Base-by-base conservation (phyloP, 2,329 filamentous ascomycete species). In the Colletotrichum sidae region DNA sequence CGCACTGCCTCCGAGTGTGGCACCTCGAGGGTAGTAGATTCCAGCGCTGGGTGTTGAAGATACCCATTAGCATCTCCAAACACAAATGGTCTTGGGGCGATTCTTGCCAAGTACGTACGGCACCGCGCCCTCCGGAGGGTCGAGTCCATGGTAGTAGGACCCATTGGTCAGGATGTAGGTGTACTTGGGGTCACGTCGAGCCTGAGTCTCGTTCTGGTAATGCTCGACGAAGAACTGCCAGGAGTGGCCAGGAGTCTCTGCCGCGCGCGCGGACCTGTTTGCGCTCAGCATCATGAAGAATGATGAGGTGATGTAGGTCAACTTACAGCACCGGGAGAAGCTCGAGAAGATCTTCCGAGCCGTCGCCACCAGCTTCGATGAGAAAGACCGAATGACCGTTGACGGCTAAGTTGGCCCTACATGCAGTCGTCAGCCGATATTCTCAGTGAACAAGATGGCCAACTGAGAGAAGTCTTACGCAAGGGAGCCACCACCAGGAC, bases 1-100 rank as follows among this genome's bases (percentile, higher is more conserved):
- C 2, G 81, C 79, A 71, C 70, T 71, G 3, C 72, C 73, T 8
- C 73, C 73, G 2, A 75, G 61, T 8, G 70, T 71, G 13, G 69
- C 72, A 13, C 72, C 71, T 12, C 73, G 53, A 2, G 72, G 73
- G 47, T 75, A 74, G n/a, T 68, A 64, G 8, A 73, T 68, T 2
- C 73, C 72, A 35, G 69, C 58, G 35, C 50, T 67, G 33, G 39
- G 6, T 44, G 8, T 50, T 2, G 13, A 13, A 58, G 34, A 50
- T 11, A 33, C n/a, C 15, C 9, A 35, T n/a, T 45, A 8, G 49
- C 13, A 8, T 10, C 17, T 39, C 6, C 25, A 2, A 11, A 37
- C 15, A 6, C 8, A n/a, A 8, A 34, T 60, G 15, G 11, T 34
- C 6, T 17, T 2, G 10, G 6, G 6, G 34, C 6, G 15, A 1